Evolutionary conservation across 495 filamentous ascomycete genomes (phyloP).

Genomic region (Chaetomium fimeti): DNA sequence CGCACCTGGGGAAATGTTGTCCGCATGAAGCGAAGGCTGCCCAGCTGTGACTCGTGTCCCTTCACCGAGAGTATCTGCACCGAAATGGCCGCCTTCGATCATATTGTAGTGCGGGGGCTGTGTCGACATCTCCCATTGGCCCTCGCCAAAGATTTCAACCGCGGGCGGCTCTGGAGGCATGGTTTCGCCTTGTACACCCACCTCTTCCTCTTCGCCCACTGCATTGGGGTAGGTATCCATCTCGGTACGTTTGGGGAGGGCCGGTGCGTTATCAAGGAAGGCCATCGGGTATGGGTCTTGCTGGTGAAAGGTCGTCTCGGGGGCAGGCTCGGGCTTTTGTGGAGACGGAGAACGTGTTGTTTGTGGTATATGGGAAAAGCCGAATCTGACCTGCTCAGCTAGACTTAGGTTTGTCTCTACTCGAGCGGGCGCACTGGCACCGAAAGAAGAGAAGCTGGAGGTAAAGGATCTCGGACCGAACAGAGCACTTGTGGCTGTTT

Average conservation of each 20-base stretch:
- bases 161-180: conserved; percentile 13
- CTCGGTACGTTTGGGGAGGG: conserved; percentile 21
- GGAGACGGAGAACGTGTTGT: conserved; percentile 14
- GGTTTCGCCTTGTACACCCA: conserved; percentile 9
- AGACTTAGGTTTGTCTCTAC: conserved; percentile 24
- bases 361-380: conserved; percentile 36
- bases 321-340: not conserved
- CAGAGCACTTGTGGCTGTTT: conserved; percentile 4
- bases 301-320: conserved; percentile 3
- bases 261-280: conserved; percentile 26
- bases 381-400: conserved; percentile 38
- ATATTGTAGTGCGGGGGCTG: conserved; percentile 29
- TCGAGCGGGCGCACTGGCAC: conserved; percentile 20
- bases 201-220: conserved; percentile 17
- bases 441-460: conserved; percentile 31
- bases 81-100: conserved; percentile 33
- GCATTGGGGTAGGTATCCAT: conserved; percentile 20
- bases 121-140: conserved; percentile 30
- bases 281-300: conserved; percentile 30
- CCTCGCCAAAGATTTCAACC: conserved; percentile 24
- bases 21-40: conserved; percentile 18
- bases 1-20: conserved; percentile 6
- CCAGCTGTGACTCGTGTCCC: conserved; percentile 15
- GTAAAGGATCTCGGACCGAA: conserved; percentile 22
- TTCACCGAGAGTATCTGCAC: conserved; percentile 27